Evolutionary conservation across 371 early-diverging fungal species (phyloP), one percentile per base, ranked within the genome.

Genomic region (Rhizopus arrhizus): DNA sequence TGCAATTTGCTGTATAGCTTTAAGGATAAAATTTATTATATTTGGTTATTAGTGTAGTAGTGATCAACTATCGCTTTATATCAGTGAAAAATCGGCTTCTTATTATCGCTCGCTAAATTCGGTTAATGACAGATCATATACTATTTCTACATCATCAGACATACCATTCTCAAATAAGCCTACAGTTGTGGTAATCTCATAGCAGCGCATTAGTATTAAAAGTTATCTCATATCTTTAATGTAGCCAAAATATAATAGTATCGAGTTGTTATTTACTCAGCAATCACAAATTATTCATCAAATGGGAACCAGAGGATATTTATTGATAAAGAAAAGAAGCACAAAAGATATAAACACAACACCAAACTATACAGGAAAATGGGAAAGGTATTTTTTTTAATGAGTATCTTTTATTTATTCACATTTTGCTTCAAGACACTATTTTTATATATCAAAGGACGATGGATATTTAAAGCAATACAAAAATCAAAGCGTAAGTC

Each of bases 381-480:
- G 72, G 68, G 65, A 64, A 49, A 64, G 68, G 66, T 65, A 69
- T 50, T 61, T 40, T 50, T 29, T 42, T 10, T 12, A 53, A 40
- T 43, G 4, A 53, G n/a, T 45, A 12, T 42, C 38, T 42, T 43
- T 6, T 36, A 12, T 31, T 48, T 58, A 13, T 38, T 28, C 36
- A 36, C 22, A 41, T 10, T 22, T 22, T 22, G 22, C 2, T 22
- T 22, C 22, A 22, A 60, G 66, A 16, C 55, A 60, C 35, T 70
- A 68, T 34, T 71, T 68, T 15, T 71, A 58, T 56, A 65, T 71
- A 33, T 52, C 68, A 2, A 71, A 62, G 22, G 60, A 64, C 13
- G 69, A 70, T 34, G 74, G 70, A 2, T 46, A 53, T 32, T 40
- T 73, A 28, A 73, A 62, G 55, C 74, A 70, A 48, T 64, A 73